phyloP scores from a whole-genome alignment of 2,329 filamentous ascomycete species.

The Cercospora zeae-maydis region DNA sequence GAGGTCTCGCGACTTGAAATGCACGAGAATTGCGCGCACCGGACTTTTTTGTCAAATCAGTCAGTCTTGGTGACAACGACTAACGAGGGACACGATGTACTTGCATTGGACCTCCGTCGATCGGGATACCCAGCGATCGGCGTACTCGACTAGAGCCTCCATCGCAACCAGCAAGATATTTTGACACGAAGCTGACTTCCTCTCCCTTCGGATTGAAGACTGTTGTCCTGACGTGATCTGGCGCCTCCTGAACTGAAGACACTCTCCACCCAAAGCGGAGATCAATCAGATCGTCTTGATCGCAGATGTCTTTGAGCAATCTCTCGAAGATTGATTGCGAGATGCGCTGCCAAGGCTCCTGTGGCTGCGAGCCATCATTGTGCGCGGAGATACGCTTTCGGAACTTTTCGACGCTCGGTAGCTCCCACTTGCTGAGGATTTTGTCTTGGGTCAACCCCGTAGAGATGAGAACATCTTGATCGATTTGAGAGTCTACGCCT shows the following conservation, averaged over 20 bases:
- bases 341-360: background rate
- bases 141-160: background rate
- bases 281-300: background rate
- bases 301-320: background rate
- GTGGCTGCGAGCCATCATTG: background rate
- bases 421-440: background rate
- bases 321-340: background rate
- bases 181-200: background rate
- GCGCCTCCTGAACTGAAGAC: background rate
- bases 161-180: background rate
- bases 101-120: background rate
- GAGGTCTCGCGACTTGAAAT: background rate
- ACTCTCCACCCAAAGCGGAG: background rate
- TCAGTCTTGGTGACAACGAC: background rate
- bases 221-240: background rate
- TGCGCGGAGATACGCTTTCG: background rate
- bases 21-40: background rate
- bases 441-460: background rate
- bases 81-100: background rate
- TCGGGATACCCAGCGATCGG: background rate
- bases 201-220: background rate
- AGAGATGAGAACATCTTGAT: background rate
- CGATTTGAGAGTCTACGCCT: background rate
- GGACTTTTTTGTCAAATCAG: background rate
- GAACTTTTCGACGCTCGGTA: background rate